A percentile compares a stretch with the other conserved stretches of the same genome.
phyloP scores from a whole-genome alignment of 257 asterid genomes.

The Solanum sejunctum region DNA sequence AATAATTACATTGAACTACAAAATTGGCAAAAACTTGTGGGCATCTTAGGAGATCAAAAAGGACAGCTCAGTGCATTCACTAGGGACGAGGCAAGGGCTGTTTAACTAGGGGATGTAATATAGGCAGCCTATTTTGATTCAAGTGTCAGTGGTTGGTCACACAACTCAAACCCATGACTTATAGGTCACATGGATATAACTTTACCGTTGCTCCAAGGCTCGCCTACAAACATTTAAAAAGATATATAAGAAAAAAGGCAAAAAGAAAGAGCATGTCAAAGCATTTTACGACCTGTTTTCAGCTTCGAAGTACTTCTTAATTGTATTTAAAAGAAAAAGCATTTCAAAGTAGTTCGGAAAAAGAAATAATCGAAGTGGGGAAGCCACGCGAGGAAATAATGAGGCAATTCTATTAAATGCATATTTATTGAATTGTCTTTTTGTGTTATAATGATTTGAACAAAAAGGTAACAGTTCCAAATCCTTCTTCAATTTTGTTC shows the following conservation, averaged over 20 bases:
- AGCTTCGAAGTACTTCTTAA: background rate
- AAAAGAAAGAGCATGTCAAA: background rate
- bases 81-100: background rate
- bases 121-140: background rate
- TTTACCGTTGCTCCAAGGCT: background rate
- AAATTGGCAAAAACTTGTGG: background rate
- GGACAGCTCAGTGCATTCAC: background rate
- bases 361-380: background rate
- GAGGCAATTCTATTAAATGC: background rate
- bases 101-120: background rate
- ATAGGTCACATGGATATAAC: background rate
- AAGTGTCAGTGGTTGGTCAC: no score
- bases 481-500: background rate
- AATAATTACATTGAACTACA: background rate
- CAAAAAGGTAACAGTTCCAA: background rate
- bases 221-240: background rate
- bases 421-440: background rate
- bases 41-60: background rate
- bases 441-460: background rate
- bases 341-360: no score
- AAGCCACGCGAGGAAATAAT: background rate
- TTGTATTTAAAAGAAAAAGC: background rate
- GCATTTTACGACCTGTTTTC: background rate
- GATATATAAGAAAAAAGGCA: background rate
- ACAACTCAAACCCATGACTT: background rate